These are phyloP conservation scores for Pseudonitzschia multistriata DNA, from an alignment of 108 stramenopile genomes.

Conservation along the genomic window DNA sequence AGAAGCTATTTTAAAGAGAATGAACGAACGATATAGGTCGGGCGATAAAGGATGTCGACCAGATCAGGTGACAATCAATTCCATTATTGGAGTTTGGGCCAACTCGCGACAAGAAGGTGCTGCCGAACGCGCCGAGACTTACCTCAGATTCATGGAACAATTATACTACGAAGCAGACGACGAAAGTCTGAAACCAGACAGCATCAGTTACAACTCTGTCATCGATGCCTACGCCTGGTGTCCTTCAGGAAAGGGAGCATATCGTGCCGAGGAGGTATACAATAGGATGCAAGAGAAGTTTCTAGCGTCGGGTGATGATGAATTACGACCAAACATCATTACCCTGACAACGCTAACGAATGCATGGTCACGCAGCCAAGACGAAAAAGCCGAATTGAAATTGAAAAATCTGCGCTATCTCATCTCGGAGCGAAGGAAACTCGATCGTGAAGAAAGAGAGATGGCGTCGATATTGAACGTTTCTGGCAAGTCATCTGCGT, in stretches of 20 bases:
- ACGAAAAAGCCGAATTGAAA: constrained; percentile 7
- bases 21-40: constrained; percentile 24
- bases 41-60: constrained; percentile 24
- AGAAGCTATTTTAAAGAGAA: constrained; percentile 30
- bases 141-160: constrained; percentile 49
- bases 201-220: constrained; percentile 32
- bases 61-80: constrained; percentile 29
- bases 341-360: constrained; percentile 31
- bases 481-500: background rate
- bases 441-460: background rate
- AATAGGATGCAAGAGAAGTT: constrained; percentile 26
- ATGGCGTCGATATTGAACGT: constrained; percentile 1
- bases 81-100: constrained; percentile 32
- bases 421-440: constrained; percentile 17
- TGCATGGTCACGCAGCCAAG: constrained; percentile 21
- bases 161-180: constrained; percentile 40
- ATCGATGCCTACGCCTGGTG: constrained; percentile 29
- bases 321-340: constrained; percentile 23
- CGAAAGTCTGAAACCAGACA: constrained; percentile 33
- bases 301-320: constrained; percentile 19
- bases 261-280: constrained; percentile 24
- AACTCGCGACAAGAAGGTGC: constrained; percentile 15
- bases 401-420: constrained; percentile 17
- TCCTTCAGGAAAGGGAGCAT: constrained; percentile 10
- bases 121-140: constrained; percentile 25